These are phyloP conservation scores for Manihot esculenta DNA, from an alignment of 441 rosid species.

Conservation along the genomic window DNA sequence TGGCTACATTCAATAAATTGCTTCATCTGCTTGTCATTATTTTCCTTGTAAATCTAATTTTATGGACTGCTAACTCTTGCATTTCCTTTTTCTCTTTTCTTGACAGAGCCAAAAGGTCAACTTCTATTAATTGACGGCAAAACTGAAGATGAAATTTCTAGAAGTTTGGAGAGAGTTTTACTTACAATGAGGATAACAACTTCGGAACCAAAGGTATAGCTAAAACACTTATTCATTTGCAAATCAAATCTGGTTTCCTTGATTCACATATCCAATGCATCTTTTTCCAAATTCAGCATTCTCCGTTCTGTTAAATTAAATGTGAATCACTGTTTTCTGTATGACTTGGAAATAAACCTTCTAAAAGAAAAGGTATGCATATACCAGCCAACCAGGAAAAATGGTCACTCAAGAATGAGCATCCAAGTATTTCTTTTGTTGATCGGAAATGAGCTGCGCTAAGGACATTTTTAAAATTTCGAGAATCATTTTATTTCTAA, in stretches of 20 bases:
- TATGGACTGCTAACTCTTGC: constrained; percentile 8
- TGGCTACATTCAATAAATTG: constrained; percentile 2
- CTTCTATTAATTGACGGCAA: constrained; percentile 92
- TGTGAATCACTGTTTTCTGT: not conserved
- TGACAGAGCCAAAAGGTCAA: constrained; percentile 96
- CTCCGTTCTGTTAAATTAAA: not conserved
- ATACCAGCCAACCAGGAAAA: not conserved
- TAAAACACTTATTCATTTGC: constrained; percentile 2
- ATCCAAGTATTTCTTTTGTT: not conserved
- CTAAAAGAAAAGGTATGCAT: not conserved
- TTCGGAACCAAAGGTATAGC: constrained; percentile 90
- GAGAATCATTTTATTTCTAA: not conserved
- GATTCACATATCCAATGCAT: not conserved
- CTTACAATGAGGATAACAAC: constrained; percentile 93
- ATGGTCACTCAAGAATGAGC: not conserved
- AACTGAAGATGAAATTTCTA: constrained; percentile 85
- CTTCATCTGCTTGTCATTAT: not conserved
- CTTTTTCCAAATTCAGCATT: not conserved
- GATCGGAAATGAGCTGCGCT: not conserved
- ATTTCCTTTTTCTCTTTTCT: constrained; percentile 16
- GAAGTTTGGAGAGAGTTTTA: constrained; percentile 91
- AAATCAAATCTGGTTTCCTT: not conserved
- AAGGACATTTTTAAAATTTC: not conserved
- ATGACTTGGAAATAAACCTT: constrained; percentile 4
- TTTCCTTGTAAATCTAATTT: not conserved